Evolutionary conservation across 345 rosid species (phyloP).

Genomic region (Syzygium grande): DNA sequence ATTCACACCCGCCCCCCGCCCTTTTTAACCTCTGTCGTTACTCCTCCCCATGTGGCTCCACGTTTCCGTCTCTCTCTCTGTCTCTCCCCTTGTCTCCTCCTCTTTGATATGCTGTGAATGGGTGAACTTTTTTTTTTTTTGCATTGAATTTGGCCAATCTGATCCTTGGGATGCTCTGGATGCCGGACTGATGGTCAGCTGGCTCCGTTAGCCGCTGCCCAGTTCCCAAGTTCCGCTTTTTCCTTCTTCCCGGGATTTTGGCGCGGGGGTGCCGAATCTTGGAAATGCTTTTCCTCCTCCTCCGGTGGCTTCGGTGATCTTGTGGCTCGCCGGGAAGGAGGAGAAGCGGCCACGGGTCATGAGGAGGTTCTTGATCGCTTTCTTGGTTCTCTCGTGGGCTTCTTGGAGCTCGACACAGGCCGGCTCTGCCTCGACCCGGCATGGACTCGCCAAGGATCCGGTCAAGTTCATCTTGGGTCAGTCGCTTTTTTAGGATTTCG

Average conservation of each 20-base stretch:
- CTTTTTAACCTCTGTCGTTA: background rate
- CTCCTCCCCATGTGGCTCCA: background rate
- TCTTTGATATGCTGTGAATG: background rate
- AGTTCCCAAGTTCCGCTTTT: background rate
- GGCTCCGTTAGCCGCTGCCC: background rate
- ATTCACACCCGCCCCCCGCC: background rate
- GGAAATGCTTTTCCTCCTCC: background rate
- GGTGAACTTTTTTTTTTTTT: background rate
- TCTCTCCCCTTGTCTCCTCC: background rate
- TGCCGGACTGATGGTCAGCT: background rate
- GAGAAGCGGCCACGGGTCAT: background rate
- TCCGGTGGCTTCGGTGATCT: background rate
- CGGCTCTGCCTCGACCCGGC: background rate
- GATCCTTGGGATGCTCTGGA: background rate
- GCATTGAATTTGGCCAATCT: background rate
- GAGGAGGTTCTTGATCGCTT: conserved; percentile 2
- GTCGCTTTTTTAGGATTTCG: background rate
- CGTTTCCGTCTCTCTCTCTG: background rate
- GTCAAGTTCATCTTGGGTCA: conserved; percentile 58
- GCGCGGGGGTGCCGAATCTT: background rate
- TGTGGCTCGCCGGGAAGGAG: background rate
- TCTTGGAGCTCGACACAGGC: conserved; percentile 3
- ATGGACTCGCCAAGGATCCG: conserved; percentile 19
- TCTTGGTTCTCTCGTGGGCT: conserved; percentile 13
- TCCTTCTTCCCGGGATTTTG: background rate